These are phyloP conservation scores for Cadophora malorum DNA, from an alignment of 2,329 filamentous ascomycete species.

Conservation along the genomic window DNA sequence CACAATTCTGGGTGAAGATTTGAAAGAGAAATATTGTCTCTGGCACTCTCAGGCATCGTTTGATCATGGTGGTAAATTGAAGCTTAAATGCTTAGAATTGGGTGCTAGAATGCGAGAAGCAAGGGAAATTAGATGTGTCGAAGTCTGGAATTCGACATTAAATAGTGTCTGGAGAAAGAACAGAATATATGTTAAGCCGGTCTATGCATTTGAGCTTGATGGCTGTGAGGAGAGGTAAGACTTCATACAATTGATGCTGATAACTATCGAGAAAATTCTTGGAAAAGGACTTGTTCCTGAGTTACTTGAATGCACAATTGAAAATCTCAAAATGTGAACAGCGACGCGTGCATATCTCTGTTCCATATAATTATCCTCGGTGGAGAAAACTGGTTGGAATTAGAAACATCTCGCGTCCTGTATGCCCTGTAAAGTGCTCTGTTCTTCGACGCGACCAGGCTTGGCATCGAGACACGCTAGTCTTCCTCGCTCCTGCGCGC, in stretches of 20 bases:
- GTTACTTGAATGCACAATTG: background rate
- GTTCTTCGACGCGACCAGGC: background rate
- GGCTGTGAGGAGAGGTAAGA: no score
- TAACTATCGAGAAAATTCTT: background rate
- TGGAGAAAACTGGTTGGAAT: slow-evolving; percentile 15
- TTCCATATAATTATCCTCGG: slow-evolving; percentile 10
- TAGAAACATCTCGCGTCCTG: slow-evolving; percentile 16
- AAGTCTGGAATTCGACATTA: background rate
- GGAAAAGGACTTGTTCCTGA: background rate
- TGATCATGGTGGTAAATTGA: background rate
- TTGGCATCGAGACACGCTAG: slow-evolving; percentile 25
- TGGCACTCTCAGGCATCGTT: background rate
- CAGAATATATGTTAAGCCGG: background rate
- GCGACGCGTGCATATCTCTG: slow-evolving; percentile 15
- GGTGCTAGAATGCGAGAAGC: background rate
- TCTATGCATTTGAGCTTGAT: background rate
- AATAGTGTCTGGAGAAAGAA: background rate
- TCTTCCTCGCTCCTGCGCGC: slow-evolving; percentile 26
- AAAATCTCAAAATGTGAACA: background rate
- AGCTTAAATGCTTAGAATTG: background rate
- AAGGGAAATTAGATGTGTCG: background rate
- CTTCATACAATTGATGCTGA: no score
- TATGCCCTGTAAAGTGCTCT: slow-evolving; percentile 16
- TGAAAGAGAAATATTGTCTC: background rate
- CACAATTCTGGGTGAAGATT: background rate